Percentiles rank a stretch among this genome's conserved stretches.
Conservation (phyloP, 2,329 filamentous ascomycete species). For the Alternaria novae-zelandiae region DNA sequence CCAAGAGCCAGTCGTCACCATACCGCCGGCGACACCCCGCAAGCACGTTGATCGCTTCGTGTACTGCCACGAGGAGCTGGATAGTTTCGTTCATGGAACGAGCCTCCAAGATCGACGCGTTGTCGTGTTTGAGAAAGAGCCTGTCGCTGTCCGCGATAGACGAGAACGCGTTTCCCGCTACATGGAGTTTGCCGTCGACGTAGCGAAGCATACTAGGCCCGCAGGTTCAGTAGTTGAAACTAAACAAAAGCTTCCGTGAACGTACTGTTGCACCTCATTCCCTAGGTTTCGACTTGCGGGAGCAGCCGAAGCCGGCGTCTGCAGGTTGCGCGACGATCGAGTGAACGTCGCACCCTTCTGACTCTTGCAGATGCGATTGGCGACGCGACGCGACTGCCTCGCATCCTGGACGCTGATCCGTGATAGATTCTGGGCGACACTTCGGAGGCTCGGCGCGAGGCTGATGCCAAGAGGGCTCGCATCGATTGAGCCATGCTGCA, state of each 20-base stretch:
- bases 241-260: constrained; percentile 37
- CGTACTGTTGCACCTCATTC: constrained; percentile 47
- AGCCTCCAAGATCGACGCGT: constrained; percentile 34
- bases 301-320: constrained; percentile 27
- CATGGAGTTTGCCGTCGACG: constrained; percentile 25
- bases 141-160: constrained; percentile 38
- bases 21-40: constrained; percentile 32
- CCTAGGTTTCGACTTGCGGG: constrained; percentile 39
- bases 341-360: constrained; percentile 13
- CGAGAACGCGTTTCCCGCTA: constrained; percentile 31
- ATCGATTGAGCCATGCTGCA: constrained; percentile 25
- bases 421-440: constrained; percentile 35
- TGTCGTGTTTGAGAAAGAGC: constrained; percentile 46
- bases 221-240: constrained; percentile 43
- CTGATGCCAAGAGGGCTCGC: constrained; percentile 30
- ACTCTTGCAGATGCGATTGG: constrained; percentile 7
- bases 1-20: constrained; percentile 41
- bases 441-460: constrained; percentile 31
- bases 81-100: constrained; percentile 39
- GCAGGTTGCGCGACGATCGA: constrained; percentile 29
- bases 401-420: constrained; percentile 27
- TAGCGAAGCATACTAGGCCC: constrained; percentile 37
- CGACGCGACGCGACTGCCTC: constrained; percentile 26
- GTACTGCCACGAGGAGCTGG: constrained; percentile 34
- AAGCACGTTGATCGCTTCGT: constrained; percentile 43